These are phyloP conservation scores for Cystofilobasidium macerans DNA, from an alignment of 768 basidiomycete genomes.

Conservation along the genomic window DNA sequence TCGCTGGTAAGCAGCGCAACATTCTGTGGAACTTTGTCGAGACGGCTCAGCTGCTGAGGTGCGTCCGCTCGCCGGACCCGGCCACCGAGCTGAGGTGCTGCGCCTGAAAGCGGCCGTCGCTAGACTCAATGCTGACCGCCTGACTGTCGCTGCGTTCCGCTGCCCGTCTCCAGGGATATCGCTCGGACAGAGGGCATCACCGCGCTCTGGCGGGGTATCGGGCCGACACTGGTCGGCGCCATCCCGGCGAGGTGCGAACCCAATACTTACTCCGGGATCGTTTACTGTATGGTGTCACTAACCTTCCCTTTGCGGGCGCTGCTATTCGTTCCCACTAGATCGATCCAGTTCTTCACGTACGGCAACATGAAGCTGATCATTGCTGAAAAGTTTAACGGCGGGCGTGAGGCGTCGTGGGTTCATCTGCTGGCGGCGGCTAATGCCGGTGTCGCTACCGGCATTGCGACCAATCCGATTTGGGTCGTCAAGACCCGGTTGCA, in stretches of 20 bases:
- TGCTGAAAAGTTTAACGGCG: slow-evolving; percentile 65
- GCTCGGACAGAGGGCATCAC: slow-evolving; percentile 75
- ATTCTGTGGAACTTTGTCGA: slow-evolving; percentile 89
- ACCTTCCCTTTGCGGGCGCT: background rate
- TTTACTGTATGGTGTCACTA: too few relatives aligned
- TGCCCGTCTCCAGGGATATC: slow-evolving; percentile 45
- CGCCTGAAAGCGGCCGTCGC: too few relatives aligned
- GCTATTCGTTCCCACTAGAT: slow-evolving; percentile 42
- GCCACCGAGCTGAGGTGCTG: too few relatives aligned
- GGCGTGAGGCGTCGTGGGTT: slow-evolving; percentile 70
- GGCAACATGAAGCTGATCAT: slow-evolving; percentile 91
- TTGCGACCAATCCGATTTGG: slow-evolving; percentile 97
- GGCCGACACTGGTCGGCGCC: slow-evolving; percentile 86
- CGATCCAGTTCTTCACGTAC: slow-evolving; percentile 96
- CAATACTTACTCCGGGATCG: background rate
- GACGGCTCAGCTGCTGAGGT: slow-evolving; percentile 82
- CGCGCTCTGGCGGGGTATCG: slow-evolving; percentile 88
- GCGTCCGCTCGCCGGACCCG: too few relatives aligned
- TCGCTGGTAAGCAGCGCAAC: slow-evolving; percentile 41
- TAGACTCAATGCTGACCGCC: too few relatives aligned
- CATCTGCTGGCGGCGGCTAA: slow-evolving; percentile 75
- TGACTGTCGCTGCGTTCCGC: background rate
- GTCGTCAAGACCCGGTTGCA: slow-evolving; percentile 96
- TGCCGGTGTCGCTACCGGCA: slow-evolving; percentile 71
- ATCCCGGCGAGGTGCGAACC: slow-evolving; percentile 61